Percentiles rank a stretch among this genome's conserved stretches.
Conservation (phyloP, 1,284 basidiomycete genomes). For the Erythrobasidium hasegawianum region DNA sequence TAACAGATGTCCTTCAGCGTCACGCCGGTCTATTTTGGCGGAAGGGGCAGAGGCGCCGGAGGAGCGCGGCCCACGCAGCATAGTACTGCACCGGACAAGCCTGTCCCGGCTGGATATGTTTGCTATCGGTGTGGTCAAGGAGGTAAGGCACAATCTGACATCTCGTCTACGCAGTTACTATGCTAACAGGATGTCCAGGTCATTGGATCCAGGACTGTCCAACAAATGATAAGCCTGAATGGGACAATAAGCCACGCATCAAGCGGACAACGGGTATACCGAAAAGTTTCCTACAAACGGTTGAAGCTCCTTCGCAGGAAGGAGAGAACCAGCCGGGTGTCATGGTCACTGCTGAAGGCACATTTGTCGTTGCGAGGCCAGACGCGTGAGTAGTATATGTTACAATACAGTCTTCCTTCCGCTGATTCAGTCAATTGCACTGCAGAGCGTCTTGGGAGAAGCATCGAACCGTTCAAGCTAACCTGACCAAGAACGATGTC, state of each 20-base stretch:
- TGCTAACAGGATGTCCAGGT: conserved; percentile 54
- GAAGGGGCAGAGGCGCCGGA: conserved; percentile 62
- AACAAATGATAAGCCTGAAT: conserved; percentile 91
- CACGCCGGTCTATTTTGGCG: conserved; percentile 62
- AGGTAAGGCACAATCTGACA: conserved; percentile 61
- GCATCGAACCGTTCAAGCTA: conserved; percentile 70
- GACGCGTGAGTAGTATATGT: conserved; percentile 64
- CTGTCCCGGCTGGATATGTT: conserved; percentile 76
- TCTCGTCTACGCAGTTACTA: too few relatives aligned
- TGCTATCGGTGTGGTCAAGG: conserved; percentile 98
- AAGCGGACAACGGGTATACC: conserved; percentile 93
- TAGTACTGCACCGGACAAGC: conserved; percentile 35
- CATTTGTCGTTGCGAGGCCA: conserved; percentile 89
- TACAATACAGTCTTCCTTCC: neutral
- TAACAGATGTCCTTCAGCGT: conserved; percentile 63
- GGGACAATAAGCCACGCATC: conserved; percentile 88
- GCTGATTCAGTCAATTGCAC: conserved; percentile 21
- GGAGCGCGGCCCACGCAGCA: conserved; percentile 58
- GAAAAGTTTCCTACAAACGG: conserved; percentile 91
- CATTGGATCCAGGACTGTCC: conserved; percentile 99
- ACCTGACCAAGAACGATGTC: conserved; percentile 75
- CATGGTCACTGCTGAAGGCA: conserved; percentile 95
- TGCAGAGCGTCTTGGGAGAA: conserved; percentile 86
- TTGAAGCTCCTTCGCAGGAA: conserved; percentile 65
- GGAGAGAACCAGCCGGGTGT: conserved; percentile 60